Conservation (phyloP, 2,329 filamentous ascomycete genomes). For the Ustulina deusta region DNA sequence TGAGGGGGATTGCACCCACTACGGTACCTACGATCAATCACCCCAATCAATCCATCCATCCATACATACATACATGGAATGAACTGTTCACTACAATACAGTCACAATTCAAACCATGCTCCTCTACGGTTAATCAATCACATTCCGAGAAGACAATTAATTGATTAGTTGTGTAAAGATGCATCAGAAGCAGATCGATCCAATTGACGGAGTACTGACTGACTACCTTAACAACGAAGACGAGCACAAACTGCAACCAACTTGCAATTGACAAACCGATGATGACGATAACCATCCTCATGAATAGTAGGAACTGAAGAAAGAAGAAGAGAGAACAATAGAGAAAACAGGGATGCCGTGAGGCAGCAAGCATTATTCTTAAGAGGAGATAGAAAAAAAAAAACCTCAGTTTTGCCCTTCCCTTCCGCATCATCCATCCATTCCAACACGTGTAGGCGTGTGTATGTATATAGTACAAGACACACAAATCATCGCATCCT, state of each 20-base stretch:
- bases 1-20: too few relatives aligned
- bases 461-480: neutral
- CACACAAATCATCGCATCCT: neutral
- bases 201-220: conserved; percentile 6
- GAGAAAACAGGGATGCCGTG: conserved; percentile 51
- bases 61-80: too few relatives aligned
- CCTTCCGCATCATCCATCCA: conserved; percentile 6
- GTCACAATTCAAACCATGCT: neutral
- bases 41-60: too few relatives aligned
- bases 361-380: conserved; percentile 52
- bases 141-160: neutral
- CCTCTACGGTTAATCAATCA: neutral
- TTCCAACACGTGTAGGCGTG: neutral
- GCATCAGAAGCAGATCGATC: conserved; percentile 14
- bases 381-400: conserved; percentile 1
- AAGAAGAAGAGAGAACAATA: conserved; percentile 28
- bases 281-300: conserved; percentile 29
- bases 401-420: conserved; percentile 30
- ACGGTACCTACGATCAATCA: too few relatives aligned
- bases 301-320: conserved; percentile 24
- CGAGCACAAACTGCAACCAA: conserved; percentile 33
- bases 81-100: neutral
- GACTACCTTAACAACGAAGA: conserved; percentile 16
- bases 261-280: conserved; percentile 27
- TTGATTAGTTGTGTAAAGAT: conserved; percentile 2